phyloP scores from a whole-genome alignment of 305 asterid genomes.

The Ilex paraguariensis region DNA sequence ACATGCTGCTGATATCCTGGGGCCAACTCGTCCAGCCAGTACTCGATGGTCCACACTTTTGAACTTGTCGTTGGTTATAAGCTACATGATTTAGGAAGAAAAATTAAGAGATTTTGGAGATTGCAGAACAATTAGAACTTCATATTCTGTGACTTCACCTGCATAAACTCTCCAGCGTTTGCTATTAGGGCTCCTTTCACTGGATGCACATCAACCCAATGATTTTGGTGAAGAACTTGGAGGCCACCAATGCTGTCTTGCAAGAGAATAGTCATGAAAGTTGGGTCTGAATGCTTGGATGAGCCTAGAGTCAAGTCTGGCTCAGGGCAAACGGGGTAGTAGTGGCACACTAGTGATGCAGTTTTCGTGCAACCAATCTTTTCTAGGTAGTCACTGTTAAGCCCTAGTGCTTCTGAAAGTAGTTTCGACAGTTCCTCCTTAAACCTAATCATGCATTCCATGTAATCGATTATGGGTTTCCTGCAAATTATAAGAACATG shows the following conservation, averaged over 20 bases:
- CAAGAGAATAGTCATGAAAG: background rate
- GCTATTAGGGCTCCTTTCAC: background rate
- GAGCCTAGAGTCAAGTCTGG: background rate
- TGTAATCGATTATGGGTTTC: slow-evolving; percentile 41
- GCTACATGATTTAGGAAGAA: background rate
- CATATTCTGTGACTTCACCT: too few species aligned
- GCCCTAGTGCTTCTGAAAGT: too few species aligned
- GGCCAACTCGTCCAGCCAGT: background rate
- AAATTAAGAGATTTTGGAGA: too few species aligned
- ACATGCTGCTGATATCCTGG: too few species aligned
- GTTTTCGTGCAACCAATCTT: slow-evolving; percentile 39
- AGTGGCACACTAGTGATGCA: background rate
- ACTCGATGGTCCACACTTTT: background rate
- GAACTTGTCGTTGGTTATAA: background rate
- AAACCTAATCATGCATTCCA: slow-evolving; percentile 37
- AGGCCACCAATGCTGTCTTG: background rate
- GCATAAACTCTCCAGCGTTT: background rate
- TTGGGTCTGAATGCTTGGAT: background rate
- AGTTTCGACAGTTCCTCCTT: slow-evolving; percentile 32
- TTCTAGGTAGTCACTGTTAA: slow-evolving; percentile 25
- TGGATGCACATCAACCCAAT: background rate
- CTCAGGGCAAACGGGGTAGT: background rate
- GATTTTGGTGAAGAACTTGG: background rate
- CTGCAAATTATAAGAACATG: slow-evolving; percentile 18
- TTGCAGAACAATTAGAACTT: too few species aligned